Percentiles rank a stretch among this genome's conserved stretches.
Evolutionary conservation across 1,139 yeast genomes (phyloP).

Genomic region (Suhomyces kunorum): DNA sequence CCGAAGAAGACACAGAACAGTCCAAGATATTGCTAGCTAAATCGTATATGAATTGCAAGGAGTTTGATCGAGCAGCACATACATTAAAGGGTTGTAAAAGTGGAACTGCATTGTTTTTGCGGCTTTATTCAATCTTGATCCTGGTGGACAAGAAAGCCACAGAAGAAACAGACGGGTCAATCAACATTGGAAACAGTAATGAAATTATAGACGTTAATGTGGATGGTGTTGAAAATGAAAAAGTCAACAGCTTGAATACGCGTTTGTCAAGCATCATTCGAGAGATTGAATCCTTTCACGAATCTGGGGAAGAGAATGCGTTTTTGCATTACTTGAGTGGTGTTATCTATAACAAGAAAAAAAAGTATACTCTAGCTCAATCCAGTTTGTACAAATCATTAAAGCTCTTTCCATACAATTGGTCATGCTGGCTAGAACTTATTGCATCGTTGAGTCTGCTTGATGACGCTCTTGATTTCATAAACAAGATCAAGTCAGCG

Average conservation of each 20-base stretch:
- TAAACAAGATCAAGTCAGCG: constrained; percentile 38
- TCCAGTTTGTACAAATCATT: constrained; percentile 59
- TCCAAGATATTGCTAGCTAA: constrained; percentile 61
- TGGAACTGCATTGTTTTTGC: constrained; percentile 61
- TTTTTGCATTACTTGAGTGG: constrained; percentile 73
- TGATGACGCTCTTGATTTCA: constrained; percentile 58
- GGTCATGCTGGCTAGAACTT: constrained; percentile 94
- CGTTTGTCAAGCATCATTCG: constrained; percentile 45
- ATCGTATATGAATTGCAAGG: constrained; percentile 78
- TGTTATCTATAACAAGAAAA: constrained; percentile 61
- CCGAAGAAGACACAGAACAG: constrained; percentile 36
- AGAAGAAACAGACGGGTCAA: constrained; percentile 68
- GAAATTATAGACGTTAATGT: constrained; percentile 12
- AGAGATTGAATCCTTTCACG: constrained; percentile 36
- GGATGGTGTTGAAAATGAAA: constrained; percentile 17
- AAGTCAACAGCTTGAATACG: constrained; percentile 25
- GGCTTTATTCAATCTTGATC: constrained; percentile 67
- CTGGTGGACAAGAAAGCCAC: constrained; percentile 74
- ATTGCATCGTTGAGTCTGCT: constrained; percentile 61
- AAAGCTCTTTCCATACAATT: constrained; percentile 72
- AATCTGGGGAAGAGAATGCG: constrained; percentile 45
- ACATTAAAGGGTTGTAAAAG: constrained; percentile 54
- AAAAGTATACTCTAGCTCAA: constrained; percentile 61
- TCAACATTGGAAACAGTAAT: constrained; percentile 31
- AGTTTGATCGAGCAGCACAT: constrained; percentile 76